Evolutionary conservation across 1,139 yeast species (phyloP), one percentile per base, ranked within the genome.

Genomic region (Debaryomyces psychrophilus): DNA sequence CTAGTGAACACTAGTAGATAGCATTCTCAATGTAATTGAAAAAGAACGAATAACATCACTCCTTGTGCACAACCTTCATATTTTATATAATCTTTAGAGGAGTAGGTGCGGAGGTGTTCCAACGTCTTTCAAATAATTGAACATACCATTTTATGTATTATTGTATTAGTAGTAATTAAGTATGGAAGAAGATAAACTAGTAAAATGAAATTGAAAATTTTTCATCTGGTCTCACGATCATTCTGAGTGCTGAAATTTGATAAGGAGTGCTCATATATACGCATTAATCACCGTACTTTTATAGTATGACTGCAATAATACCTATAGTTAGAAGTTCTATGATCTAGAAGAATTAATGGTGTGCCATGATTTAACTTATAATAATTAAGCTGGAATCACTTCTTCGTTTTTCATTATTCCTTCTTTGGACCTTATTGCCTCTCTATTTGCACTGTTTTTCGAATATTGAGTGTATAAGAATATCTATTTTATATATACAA

Each of bases 41-140:
- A 51, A 54, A 49, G 49, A 50, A 52, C 48, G 55, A 59, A 57
- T 53, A 56, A 59, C 69, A 64, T 54, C 70, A 64, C 70, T 62
- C 69, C 69, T 56, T 55, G 68, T 55, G 64, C 71, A 65, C 69
- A 65, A 64, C 67, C 64, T 54, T 52, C 54, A 54, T 47, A 33
- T 33, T 27, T 26, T 23, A 23, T 23, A 31, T n/a, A 27, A 37
- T 45, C 27, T 27, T 27, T 27, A 44, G 41, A 28, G 37, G 44
- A 49, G 44, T 43, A 28, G 35, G 48, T 52, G 52, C 51, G 51
- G 52, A 51, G 53, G 33, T 50, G 41, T 41, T 58, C 62, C 65
- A 59, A 53, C 64, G 61, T 53, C 62, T 55, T 49, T 51, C 44
- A 48, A 47, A 43, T 37, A 43, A 45, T 41, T 42, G 44, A 55